Evolutionary conservation across 345 rosid genomes (phyloP).

Genomic region (Tarenaya hassleriana): DNA sequence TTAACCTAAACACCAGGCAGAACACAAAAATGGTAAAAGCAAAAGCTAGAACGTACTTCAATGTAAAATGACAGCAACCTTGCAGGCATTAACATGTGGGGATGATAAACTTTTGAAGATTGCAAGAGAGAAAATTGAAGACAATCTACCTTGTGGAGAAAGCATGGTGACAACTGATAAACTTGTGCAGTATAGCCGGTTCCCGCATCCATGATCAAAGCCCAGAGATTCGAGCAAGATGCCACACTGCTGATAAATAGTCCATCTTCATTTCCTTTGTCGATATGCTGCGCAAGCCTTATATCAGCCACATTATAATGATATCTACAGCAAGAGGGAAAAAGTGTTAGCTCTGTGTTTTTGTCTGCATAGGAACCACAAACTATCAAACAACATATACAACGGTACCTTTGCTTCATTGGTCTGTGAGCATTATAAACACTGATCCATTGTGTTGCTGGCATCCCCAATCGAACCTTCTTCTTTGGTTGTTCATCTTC

Average conservation of each 20-base stretch:
- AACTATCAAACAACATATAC: slow-evolving; percentile 13
- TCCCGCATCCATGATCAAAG: slow-evolving; percentile 95
- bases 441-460: slow-evolving; percentile 97
- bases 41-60: slow-evolving; percentile 15
- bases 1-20: neutral
- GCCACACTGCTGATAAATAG: slow-evolving; percentile 87
- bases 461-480: slow-evolving; percentile 97
- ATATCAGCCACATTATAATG: slow-evolving; percentile 87
- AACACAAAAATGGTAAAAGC: slow-evolving; percentile 6
- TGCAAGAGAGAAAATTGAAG: slow-evolving; percentile 12
- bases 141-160: slow-evolving; percentile 75
- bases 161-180: slow-evolving; percentile 69
- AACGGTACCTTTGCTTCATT: slow-evolving; percentile 81
- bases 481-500: slow-evolving; percentile 94
- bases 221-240: slow-evolving; percentile 89
- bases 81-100: slow-evolving; percentile 5
- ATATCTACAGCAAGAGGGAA: slow-evolving; percentile 49
- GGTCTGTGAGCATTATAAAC: slow-evolving; percentile 92
- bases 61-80: slow-evolving; percentile 1
- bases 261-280: slow-evolving; percentile 86
- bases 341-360: slow-evolving; percentile 15
- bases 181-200: slow-evolving; percentile 79
- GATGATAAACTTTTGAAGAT: slow-evolving; percentile 1
- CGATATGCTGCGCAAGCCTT: slow-evolving; percentile 76
- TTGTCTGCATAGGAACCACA: slow-evolving; percentile 9